phyloP scores from a whole-genome alignment of 192 early-diverging fungal genomes.

The Coemansia sp. region DNA sequence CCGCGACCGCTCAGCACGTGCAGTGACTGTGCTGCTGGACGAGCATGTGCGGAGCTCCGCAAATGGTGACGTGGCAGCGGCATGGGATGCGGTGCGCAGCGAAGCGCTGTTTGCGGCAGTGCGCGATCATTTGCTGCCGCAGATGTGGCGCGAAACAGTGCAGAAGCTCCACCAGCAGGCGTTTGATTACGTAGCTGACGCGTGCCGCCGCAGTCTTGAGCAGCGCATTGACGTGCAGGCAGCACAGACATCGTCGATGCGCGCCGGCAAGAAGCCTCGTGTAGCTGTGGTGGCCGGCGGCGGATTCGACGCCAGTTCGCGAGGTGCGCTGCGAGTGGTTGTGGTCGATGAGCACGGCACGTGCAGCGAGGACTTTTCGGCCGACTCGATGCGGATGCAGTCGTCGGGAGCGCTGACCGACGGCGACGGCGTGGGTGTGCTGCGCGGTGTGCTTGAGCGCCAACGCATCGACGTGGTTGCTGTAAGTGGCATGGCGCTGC shows the following conservation, averaged over 20 bases:
- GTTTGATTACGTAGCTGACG: slow-evolving; percentile 65
- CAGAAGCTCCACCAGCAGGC: slow-evolving; percentile 75
- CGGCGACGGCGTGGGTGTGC: slow-evolving; percentile 41
- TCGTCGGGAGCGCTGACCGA: not conserved
- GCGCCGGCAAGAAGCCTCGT: slow-evolving; percentile 16
- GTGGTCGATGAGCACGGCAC: slow-evolving; percentile 77
- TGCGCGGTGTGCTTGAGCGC: slow-evolving; percentile 61
- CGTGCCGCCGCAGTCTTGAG: slow-evolving; percentile 67
- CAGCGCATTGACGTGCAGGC: slow-evolving; percentile 46
- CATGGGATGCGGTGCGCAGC: slow-evolving; percentile 78
- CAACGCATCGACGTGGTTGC: slow-evolving; percentile 75
- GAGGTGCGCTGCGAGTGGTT: slow-evolving; percentile 59
- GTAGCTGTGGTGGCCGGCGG: slow-evolving; percentile 50
- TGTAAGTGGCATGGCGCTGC: slow-evolving; percentile 74
- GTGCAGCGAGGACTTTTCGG: slow-evolving; percentile 62
- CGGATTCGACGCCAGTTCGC: slow-evolving; percentile 49
- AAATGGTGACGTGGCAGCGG: not conserved
- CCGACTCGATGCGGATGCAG: slow-evolving; percentile 59
- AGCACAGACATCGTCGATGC: slow-evolving; percentile 10
- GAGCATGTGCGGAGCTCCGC: no score
- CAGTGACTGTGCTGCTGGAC: not conserved
- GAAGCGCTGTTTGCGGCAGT: slow-evolving; percentile 62
- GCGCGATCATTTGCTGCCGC: slow-evolving; percentile 67
- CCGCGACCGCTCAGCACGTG: slow-evolving; percentile 12
- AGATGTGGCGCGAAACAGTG: slow-evolving; percentile 71